Conservation (phyloP, 2,329 filamentous ascomycete genomes). For the Pseudocercospora cruenta region DNA sequence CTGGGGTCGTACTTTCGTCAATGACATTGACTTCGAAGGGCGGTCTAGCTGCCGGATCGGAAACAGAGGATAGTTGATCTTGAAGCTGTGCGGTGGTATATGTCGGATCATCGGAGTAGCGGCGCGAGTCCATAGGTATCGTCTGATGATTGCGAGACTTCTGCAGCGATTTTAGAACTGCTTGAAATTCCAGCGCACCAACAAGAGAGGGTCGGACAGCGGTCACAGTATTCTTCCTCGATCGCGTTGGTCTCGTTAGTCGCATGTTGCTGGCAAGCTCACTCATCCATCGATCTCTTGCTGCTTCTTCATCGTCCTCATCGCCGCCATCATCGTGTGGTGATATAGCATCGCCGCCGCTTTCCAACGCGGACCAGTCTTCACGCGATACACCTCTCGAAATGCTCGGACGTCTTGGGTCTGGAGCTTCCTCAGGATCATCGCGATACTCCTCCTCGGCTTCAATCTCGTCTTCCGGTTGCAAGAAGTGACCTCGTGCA, state of each 20-base stretch:
- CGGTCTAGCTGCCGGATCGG: constrained; percentile 45
- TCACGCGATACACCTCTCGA: constrained; percentile 57
- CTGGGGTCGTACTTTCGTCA: constrained; percentile 16
- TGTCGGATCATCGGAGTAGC: constrained; percentile 69
- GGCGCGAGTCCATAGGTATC: constrained; percentile 68
- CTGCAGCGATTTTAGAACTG: constrained; percentile 83
- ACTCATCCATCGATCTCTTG: constrained; percentile 66
- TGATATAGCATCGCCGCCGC: constrained; percentile 43
- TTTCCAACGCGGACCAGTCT: constrained; percentile 67
- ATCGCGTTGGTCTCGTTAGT: constrained; percentile 68
- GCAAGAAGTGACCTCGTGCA: constrained; percentile 73
- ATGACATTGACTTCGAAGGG: constrained; percentile 24
- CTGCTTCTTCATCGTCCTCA: constrained; percentile 66
- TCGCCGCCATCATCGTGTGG: constrained; percentile 57
- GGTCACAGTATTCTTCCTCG: constrained; percentile 73
- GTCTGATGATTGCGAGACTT: constrained; percentile 76
- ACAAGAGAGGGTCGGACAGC: constrained; percentile 92
- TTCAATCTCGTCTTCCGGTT: constrained; percentile 60
- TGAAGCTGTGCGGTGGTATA: constrained; percentile 50
- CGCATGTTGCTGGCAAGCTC: constrained; percentile 95
- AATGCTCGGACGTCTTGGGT: constrained; percentile 42
- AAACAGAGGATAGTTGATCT: constrained; percentile 51
- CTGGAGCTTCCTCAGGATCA: constrained; percentile 54
- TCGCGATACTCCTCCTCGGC: constrained; percentile 52
- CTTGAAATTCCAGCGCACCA: constrained; percentile 90